Evolutionary conservation across 2,329 filamentous ascomycete genomes (phyloP).

Genomic region (Ophiostoma himal-ulmi): DNA sequence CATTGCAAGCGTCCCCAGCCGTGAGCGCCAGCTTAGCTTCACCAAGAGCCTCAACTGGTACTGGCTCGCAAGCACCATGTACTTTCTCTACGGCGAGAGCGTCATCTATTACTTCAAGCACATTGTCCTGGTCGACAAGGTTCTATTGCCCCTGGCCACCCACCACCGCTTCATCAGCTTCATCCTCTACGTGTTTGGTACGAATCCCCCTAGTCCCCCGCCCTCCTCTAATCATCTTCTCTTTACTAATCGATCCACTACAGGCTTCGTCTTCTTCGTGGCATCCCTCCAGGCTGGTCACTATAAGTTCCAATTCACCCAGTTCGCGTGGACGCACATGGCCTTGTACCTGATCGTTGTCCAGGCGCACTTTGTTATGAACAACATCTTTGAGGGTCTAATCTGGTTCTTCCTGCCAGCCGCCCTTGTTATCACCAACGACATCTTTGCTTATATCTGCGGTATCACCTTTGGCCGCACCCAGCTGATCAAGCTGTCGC

Average conservation of each 20-base stretch:
- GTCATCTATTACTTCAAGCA: slow-evolving; percentile 99
- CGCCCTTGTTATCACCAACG: slow-evolving; percentile 93
- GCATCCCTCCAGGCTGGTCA: slow-evolving; percentile 89
- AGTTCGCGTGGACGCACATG: slow-evolving; percentile 99
- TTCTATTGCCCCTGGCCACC: slow-evolving; percentile 86
- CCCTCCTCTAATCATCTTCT: neutral
- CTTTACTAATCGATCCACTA: neutral
- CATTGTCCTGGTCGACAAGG: slow-evolving; percentile 88
- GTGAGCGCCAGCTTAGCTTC: slow-evolving; percentile 82
- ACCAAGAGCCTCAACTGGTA: slow-evolving; percentile 99
- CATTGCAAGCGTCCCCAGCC: slow-evolving; percentile 89
- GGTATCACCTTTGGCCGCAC: slow-evolving; percentile 95
- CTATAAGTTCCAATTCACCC: slow-evolving; percentile 97
- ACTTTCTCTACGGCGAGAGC: slow-evolving; percentile 96
- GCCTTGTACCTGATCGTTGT: slow-evolving; percentile 96
- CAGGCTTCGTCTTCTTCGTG: slow-evolving; percentile 97
- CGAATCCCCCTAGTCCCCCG: neutral
- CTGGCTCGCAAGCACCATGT: slow-evolving; percentile 98
- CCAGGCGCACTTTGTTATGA: slow-evolving; percentile 99
- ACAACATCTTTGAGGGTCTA: slow-evolving; percentile 99
- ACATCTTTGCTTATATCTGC: slow-evolving; percentile 97
- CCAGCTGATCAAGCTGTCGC: slow-evolving; percentile 94
- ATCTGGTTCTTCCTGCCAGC: slow-evolving; percentile 99
- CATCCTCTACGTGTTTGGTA: slow-evolving; percentile 94
- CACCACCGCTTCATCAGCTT: slow-evolving; percentile 99